Evolutionary conservation across 495 filamentous ascomycete species (phyloP).

Genomic region (Trichoderma erinaceum): DNA sequence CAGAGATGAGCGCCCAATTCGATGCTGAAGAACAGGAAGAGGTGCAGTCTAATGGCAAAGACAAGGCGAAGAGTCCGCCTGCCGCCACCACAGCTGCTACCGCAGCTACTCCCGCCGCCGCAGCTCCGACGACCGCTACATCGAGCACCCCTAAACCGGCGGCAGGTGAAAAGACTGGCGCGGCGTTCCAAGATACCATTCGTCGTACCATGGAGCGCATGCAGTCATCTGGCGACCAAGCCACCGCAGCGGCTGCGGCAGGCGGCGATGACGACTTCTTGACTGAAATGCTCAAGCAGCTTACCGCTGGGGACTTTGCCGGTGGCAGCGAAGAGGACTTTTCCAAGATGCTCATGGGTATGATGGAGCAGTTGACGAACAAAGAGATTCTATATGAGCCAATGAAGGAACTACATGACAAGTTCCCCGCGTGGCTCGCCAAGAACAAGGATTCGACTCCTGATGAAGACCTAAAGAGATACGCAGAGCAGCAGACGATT

Average conservation of each 20-base stretch:
- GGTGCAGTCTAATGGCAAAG: background rate
- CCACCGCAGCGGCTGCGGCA: conserved; percentile 68
- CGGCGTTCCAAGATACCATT: conserved; percentile 84
- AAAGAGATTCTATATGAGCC: conserved; percentile 98
- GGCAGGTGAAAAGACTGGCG: conserved; percentile 18
- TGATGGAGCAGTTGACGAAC: conserved; percentile 98
- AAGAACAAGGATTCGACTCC: conserved; percentile 61
- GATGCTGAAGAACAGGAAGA: conserved; percentile 23
- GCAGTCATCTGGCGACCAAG: conserved; percentile 76
- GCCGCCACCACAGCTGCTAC: background rate
- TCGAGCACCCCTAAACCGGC: conserved; percentile 17
- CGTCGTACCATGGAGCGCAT: conserved; percentile 88
- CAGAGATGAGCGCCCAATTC: conserved; percentile 36
- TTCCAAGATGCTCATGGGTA: conserved; percentile 84
- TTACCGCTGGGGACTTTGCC: conserved; percentile 56
- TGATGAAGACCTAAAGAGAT: conserved; percentile 67
- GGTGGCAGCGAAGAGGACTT: conserved; percentile 78
- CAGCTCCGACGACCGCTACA: conserved; percentile 4
- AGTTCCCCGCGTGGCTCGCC: conserved; percentile 82
- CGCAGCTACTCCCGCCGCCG: background rate
- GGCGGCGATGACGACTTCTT: conserved; percentile 72
- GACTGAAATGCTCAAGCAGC: conserved; percentile 77
- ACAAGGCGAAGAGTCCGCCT: background rate
- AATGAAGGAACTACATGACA: conserved; percentile 91
- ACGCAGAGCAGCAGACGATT: conserved; percentile 73